Evolutionary conservation across 495 filamentous ascomycete species (phyloP).

Genomic region (Podospora didyma): DNA sequence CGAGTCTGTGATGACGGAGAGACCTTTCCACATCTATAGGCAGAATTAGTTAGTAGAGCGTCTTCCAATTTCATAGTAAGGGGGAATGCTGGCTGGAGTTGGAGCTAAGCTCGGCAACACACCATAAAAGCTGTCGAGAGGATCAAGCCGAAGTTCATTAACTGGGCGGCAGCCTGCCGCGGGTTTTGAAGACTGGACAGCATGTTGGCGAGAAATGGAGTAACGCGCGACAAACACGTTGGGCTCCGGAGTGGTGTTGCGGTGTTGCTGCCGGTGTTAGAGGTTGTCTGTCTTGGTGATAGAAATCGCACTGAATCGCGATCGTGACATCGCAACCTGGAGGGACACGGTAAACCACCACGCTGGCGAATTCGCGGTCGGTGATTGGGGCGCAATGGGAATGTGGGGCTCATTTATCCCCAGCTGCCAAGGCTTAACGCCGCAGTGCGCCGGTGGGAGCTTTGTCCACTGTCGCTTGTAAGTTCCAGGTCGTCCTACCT

Average conservation of each 20-base stretch:
- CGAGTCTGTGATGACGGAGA: conserved; percentile 80
- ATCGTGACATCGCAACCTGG: background rate
- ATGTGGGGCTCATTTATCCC: conserved; percentile 10
- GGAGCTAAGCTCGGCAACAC: conserved; percentile 7
- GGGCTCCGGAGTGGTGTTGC: background rate
- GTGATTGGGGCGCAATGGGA: conserved; percentile 18
- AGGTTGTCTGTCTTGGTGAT: background rate
- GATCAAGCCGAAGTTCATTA: conserved; percentile 93
- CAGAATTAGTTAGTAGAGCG: background rate
- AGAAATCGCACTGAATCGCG: background rate
- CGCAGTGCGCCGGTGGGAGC: too few species aligned
- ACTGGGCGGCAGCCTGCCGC: conserved; percentile 80
- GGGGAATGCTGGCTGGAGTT: background rate
- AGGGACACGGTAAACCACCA: conserved; percentile 19
- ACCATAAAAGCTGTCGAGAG: conserved; percentile 93
- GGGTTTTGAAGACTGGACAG: conserved; percentile 69
- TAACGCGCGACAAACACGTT: background rate
- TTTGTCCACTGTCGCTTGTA: too few species aligned
- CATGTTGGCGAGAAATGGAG: conserved; percentile 48
- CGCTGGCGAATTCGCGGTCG: conserved; percentile 17
- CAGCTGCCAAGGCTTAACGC: too few species aligned
- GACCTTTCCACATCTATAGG: conserved; percentile 79
- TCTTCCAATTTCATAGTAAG: background rate
- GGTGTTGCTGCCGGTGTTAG: conserved; percentile 1
- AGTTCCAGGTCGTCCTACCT: too few species aligned